These are phyloP conservation scores for Podila epigama DNA, from an alignment of 192 early-diverging fungal genomes.

Conservation along the genomic window DNA sequence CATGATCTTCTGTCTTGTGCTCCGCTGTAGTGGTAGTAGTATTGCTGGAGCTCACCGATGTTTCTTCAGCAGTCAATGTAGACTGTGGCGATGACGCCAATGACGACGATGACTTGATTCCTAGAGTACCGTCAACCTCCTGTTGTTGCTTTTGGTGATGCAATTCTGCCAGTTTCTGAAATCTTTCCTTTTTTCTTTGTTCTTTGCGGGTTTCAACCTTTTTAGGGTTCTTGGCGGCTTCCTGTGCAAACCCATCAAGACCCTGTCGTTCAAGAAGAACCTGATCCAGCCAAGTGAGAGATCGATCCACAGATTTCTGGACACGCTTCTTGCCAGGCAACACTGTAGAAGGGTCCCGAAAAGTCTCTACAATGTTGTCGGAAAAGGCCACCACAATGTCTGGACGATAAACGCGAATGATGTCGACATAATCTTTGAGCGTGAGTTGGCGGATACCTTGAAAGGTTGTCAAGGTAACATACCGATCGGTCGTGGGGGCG, in stretches of 20 bases:
- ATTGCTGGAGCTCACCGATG: too few relatives aligned
- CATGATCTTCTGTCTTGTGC: too few relatives aligned
- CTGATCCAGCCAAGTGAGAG: slow-evolving; percentile 60
- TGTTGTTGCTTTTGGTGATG: neutral
- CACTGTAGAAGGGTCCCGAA: slow-evolving; percentile 2
- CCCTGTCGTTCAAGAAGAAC: slow-evolving; percentile 23
- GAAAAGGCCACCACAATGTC: slow-evolving; percentile 54
- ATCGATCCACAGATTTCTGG: slow-evolving; percentile 56
- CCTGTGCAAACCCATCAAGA: slow-evolving; percentile 13
- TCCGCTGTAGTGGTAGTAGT: too few relatives aligned
- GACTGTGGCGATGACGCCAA: too few relatives aligned
- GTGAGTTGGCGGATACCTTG: slow-evolving; percentile 62
- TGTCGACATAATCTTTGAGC: slow-evolving; percentile 45
- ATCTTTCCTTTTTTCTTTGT: slow-evolving; percentile 7
- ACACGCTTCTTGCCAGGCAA: slow-evolving; percentile 52
- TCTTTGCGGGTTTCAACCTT: slow-evolving; percentile 18
- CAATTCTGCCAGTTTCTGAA: neutral
- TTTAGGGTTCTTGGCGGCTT: slow-evolving; percentile 17
- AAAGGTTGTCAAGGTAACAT: slow-evolving; percentile 53
- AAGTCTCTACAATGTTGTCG: slow-evolving; percentile 50
- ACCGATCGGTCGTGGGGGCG: slow-evolving; percentile 57
- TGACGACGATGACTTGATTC: too few relatives aligned
- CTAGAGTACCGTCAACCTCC: neutral
- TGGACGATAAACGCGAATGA: slow-evolving; percentile 53
- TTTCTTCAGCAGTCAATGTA: too few relatives aligned